phyloP scores from a whole-genome alignment of 495 filamentous ascomycete species.

The Corynascus novoguineensis region DNA sequence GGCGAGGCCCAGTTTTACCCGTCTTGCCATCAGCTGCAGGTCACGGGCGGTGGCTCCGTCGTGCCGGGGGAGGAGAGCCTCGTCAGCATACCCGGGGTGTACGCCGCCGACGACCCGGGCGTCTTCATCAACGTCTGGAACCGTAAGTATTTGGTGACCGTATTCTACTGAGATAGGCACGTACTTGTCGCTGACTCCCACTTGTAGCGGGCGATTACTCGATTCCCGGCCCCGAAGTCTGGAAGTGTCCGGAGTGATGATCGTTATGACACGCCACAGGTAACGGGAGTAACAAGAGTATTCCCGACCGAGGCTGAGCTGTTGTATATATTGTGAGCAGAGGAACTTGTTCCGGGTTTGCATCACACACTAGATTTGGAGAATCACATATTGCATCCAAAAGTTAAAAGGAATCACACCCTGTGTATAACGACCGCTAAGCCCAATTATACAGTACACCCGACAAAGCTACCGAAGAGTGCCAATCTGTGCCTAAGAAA shows the following conservation, averaged over 20 bases:
- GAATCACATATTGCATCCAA: too few relatives aligned
- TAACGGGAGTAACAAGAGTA: too few relatives aligned
- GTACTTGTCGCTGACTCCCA: constrained; percentile 1
- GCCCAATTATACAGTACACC: constrained; percentile 21
- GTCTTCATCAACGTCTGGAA: constrained; percentile 57
- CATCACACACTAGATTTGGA: too few relatives aligned
- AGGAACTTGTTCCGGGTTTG: too few relatives aligned
- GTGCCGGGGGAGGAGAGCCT: constrained; percentile 34
- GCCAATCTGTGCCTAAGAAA: constrained; percentile 24
- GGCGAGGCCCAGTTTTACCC: constrained; percentile 66
- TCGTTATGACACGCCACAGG: neutral
- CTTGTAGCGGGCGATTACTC: constrained; percentile 38
- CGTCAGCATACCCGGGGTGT: constrained; percentile 44
- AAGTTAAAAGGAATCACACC: neutral
- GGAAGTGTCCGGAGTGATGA: constrained; percentile 14
- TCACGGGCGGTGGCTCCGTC: constrained; percentile 52
- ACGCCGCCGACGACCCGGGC: constrained; percentile 50
- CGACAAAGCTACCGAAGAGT: constrained; percentile 9
- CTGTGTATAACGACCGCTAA: neutral
- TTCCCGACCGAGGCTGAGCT: too few relatives aligned
- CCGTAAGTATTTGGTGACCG: constrained; percentile 10
- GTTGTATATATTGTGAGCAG: too few relatives aligned
- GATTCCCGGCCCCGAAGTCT: constrained; percentile 51
- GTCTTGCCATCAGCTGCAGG: constrained; percentile 60
- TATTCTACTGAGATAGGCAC: neutral